Evolutionary conservation across 495 filamentous ascomycete genomes (phyloP), one percentile per base, ranked within the genome.

Genomic region (Penicillium diatomitis): DNA sequence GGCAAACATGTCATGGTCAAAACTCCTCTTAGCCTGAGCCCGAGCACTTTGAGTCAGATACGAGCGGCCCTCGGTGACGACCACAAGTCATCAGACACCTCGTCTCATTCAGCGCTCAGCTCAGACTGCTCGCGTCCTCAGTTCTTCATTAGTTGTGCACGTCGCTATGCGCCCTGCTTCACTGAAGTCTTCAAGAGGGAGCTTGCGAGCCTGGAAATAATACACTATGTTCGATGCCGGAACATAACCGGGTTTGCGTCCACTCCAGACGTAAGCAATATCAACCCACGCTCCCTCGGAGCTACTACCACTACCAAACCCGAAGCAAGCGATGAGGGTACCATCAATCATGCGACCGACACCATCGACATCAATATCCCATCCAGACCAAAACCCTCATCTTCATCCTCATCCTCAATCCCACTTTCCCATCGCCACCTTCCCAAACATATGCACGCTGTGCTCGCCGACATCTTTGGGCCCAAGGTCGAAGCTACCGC

Each of bases 1-100:
- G 69, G 66, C 28, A 83, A 83, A 53, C 61, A 75, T 41, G 72
- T 75, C 49, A 70, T 83, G 54, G 62, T 82, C 32, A 76, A 81
- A 52, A 74, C 76, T 39, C 80, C 78, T 2, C 55, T 81, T 9
- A 68, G 74, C 44, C 54, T 77, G 43, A 68, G 61, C 47, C 53
- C 70, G 38, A 61, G 55, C 2, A 67, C 63, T 38, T 66, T 71
- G 1, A 54, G 70, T 7, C 53, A 56, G 9, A 72, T 80, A 43
- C 56, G 70, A 31, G 66, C 63, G 1, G 78, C 75, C 10, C 50
- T 20, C 20, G 20, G 20, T 20, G 20, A 20, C 20, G 20, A 20
- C 20, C 20, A 20, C 20, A 20, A 20, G 20, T 20, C 20, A 20
- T 20, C 20, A 20, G 20, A 20, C 20, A 20, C 20, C 20, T 20